Evolutionary conservation across 2,329 filamentous ascomycete genomes (phyloP).

Genomic region (Trichoderma oligosporum): DNA sequence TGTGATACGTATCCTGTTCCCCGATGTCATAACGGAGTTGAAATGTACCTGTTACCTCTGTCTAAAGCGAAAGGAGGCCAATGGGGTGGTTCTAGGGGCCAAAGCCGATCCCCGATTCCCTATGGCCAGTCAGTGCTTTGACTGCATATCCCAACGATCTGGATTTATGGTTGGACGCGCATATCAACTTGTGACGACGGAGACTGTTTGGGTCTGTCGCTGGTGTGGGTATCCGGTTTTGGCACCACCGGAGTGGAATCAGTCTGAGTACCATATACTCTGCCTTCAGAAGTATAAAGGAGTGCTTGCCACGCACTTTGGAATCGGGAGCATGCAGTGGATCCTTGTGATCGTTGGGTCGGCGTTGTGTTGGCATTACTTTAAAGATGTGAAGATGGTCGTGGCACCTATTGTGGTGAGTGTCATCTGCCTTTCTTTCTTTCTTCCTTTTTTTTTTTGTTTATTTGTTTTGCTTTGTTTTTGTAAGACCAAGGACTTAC

Average conservation of each 20-base stretch:
- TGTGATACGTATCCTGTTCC: slow-evolving; percentile 37
- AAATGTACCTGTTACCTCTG: slow-evolving; percentile 41
- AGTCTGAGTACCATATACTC: slow-evolving; percentile 39
- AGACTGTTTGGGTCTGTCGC: slow-evolving; percentile 39
- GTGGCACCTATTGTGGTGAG: slow-evolving; percentile 37
- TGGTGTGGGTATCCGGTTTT: slow-evolving; percentile 42
- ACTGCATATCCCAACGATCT: slow-evolving; percentile 35
- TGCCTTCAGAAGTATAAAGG: slow-evolving; percentile 40
- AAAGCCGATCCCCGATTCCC: slow-evolving; percentile 33
- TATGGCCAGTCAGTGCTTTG: slow-evolving; percentile 39
- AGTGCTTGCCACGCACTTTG: slow-evolving; percentile 37
- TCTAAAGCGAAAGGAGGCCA: slow-evolving; percentile 33
- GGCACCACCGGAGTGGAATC: slow-evolving; percentile 28
- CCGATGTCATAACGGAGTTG: slow-evolving; percentile 31
- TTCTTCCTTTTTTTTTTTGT: too few species aligned
- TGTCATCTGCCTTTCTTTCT: slow-evolving; percentile 1
- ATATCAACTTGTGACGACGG: slow-evolving; percentile 36
- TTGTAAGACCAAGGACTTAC: too few species aligned
- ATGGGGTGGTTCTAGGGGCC: slow-evolving; percentile 35
- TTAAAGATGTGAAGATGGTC: slow-evolving; percentile 28
- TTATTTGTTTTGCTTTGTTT: too few species aligned
- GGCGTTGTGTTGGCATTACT: slow-evolving; percentile 39
- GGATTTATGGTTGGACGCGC: slow-evolving; percentile 38
- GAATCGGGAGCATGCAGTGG: slow-evolving; percentile 39
- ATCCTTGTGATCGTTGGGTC: slow-evolving; percentile 34